Base-by-base conservation (phyloP, 2,329 filamentous ascomycete genomes). In the Didymella arachidicola region DNA sequence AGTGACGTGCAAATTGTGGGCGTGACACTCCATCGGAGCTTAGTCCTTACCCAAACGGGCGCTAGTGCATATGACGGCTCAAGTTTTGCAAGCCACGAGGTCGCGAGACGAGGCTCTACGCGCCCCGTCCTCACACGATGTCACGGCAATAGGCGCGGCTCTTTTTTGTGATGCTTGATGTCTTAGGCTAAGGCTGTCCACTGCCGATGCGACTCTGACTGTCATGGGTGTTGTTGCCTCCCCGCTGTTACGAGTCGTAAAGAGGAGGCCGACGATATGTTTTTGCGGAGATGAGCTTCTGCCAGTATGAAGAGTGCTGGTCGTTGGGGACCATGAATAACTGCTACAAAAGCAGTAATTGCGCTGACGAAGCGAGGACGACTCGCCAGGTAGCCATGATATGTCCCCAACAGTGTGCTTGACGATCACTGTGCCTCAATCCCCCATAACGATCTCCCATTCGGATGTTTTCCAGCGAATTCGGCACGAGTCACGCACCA, bases 1-100 rank as follows among this genome's bases (percentile, higher is more conserved):
- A 46, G 47, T 53, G 52, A 53, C 47, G 48, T 44, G 46, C 14
- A 46, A 14, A 22, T 42, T 44, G 57, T 48, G 47, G 47, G 42
- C 14, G 43, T 5, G 36, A 32, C 39, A 6, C 34, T 53, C 51
- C 19, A 29, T 53, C 49, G 29, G 44, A 8, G 53, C 30, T 36
- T 60, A 57, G 52, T 29, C 2, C 8, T 10, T 48, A 29, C 57
- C 29, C 3, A 26, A 43, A 3, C 8, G 8, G 50, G 30, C 18
- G 10, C 50, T 59, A 59, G 56, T 47, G 30, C 14, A 41, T 27
- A 8, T 26, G 45, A 46, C 41, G 45, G 41, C 39, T 50, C 45
- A 46, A 29, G 43, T 50, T 54, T 51, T 59, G 56, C 56, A 54
- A 59, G 51, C 56, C 56, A 59, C 56, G 50, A 59, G 56, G 27